These are phyloP conservation scores for Candida broadrunensis DNA, from an alignment of 805 yeast species.

Conservation along the genomic window DNA sequence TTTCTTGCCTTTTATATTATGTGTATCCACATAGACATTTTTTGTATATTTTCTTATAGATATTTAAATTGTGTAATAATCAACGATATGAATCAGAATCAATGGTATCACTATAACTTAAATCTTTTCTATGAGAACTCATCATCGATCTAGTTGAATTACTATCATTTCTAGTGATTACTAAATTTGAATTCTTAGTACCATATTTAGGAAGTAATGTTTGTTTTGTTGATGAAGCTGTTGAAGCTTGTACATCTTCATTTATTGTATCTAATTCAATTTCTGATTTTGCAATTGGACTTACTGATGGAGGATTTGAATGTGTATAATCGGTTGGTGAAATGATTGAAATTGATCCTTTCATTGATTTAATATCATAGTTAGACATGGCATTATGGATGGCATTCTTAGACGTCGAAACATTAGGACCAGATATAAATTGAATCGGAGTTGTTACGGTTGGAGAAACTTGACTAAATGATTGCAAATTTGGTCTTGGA, in stretches of 20 bases:
- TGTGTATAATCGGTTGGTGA: slow-evolving; percentile 4
- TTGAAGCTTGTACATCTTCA: slow-evolving; percentile 1
- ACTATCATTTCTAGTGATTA: slow-evolving; percentile 8
- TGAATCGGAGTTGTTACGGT: neutral
- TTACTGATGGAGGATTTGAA: neutral
- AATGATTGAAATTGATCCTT: slow-evolving; percentile 15
- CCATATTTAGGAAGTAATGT: neutral
- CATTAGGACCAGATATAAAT: neutral
- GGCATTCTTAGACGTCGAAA: neutral
- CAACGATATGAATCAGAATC: neutral
- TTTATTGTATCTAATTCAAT: slow-evolving; percentile 1
- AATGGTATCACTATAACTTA: neutral
- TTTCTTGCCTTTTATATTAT: too few relatives aligned
- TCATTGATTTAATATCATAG: slow-evolving; percentile 18
- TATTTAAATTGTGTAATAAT: too few relatives aligned
- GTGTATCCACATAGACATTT: too few relatives aligned
- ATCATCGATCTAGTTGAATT: slow-evolving; percentile 4
- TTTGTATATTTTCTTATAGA: too few relatives aligned
- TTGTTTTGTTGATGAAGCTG: slow-evolving; percentile 7
- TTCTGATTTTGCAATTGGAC: neutral
- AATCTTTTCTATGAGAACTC: neutral
- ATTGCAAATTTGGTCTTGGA: neutral
- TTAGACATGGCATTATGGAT: neutral
- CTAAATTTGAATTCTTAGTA: slow-evolving; percentile 1
- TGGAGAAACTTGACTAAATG: neutral